A percentile compares a stretch with the other conserved stretches of the same genome.
phyloP scores from a whole-genome alignment of 2,329 filamentous ascomycete species.

The Pseudonectria buxi region DNA sequence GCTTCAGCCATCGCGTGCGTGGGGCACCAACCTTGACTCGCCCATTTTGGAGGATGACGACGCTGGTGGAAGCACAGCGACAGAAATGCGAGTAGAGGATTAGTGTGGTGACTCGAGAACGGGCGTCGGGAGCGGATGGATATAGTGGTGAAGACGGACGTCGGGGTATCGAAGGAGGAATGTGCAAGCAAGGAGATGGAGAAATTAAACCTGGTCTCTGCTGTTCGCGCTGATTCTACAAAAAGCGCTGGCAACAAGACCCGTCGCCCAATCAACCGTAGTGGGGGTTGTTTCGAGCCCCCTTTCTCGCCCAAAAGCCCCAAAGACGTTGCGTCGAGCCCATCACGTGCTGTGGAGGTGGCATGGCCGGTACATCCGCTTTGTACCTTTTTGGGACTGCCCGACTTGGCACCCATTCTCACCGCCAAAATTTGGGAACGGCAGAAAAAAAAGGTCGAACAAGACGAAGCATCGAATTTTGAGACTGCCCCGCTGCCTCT shows the following conservation, averaged over 20 bases:
- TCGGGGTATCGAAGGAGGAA: slow-evolving; percentile 4
- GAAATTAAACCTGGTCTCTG: slow-evolving; percentile 20
- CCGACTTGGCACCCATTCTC: slow-evolving; percentile 8
- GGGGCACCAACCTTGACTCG: slow-evolving; percentile 37
- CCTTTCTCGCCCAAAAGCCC: slow-evolving; percentile 1
- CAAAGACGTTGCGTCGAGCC: not conserved
- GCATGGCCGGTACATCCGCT: too few species aligned
- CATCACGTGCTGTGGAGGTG: slow-evolving; percentile 2
- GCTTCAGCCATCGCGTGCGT: slow-evolving; percentile 1
- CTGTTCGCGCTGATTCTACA: slow-evolving; percentile 20
- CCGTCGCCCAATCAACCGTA: slow-evolving; percentile 26
- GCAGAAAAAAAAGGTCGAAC: slow-evolving; percentile 25
- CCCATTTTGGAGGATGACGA: slow-evolving; percentile 34
- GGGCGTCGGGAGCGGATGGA: slow-evolving; percentile 3
- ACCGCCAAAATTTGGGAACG: slow-evolving; percentile 27
- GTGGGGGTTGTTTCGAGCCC: slow-evolving; percentile 15
- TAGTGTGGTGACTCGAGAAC: slow-evolving; percentile 2
- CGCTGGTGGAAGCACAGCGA: slow-evolving; percentile 5
- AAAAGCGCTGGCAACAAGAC: slow-evolving; percentile 14
- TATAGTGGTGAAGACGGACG: not conserved
- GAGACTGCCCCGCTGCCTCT: slow-evolving; percentile 4
- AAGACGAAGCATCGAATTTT: slow-evolving; percentile 11
- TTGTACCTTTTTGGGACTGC: too few species aligned
- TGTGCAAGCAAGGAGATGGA: slow-evolving; percentile 11
- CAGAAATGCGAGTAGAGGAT: slow-evolving; percentile 3